phyloP scores from a whole-genome alignment of 257 asterid species.

The Primulina eburnea region DNA sequence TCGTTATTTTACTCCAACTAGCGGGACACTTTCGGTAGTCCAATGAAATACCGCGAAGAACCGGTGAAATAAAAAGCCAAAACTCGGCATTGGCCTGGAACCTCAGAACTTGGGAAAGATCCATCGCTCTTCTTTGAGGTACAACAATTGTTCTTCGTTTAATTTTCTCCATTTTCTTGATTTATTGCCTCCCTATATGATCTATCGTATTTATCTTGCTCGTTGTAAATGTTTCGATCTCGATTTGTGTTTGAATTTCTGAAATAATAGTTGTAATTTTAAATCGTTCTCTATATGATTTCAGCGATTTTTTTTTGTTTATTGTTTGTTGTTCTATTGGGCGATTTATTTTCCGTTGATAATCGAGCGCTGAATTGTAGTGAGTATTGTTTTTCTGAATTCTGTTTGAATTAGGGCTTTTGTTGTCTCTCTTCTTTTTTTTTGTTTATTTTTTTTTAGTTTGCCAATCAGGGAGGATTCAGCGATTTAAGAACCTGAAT shows the following conservation, averaged over 20 bases:
- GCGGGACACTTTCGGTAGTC: background rate
- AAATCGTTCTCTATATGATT: background rate
- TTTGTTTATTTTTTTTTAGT: background rate
- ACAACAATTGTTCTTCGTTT: background rate
- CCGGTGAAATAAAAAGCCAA: background rate
- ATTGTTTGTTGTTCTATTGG: background rate
- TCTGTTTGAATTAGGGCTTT: slow-evolving; percentile 17
- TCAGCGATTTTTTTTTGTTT: too few relatives aligned
- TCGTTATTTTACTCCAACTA: background rate
- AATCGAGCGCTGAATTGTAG: background rate
- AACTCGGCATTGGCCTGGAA: background rate
- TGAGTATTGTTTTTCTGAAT: slow-evolving; percentile 14
- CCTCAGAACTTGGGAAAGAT: background rate
- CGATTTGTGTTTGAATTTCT: background rate
- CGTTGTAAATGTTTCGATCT: background rate
- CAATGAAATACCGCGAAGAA: background rate
- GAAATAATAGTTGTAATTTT: background rate
- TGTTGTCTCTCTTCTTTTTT: background rate
- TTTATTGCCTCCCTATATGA: background rate
- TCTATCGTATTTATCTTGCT: background rate
- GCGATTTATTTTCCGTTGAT: background rate
- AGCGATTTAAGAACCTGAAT: background rate
- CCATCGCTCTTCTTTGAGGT: background rate
- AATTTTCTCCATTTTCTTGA: background rate
- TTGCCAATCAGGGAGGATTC: background rate